These are phyloP conservation scores for Fusarium sacchari DNA, from an alignment of 2,329 filamentous ascomycete species.

Conservation along the genomic window DNA sequence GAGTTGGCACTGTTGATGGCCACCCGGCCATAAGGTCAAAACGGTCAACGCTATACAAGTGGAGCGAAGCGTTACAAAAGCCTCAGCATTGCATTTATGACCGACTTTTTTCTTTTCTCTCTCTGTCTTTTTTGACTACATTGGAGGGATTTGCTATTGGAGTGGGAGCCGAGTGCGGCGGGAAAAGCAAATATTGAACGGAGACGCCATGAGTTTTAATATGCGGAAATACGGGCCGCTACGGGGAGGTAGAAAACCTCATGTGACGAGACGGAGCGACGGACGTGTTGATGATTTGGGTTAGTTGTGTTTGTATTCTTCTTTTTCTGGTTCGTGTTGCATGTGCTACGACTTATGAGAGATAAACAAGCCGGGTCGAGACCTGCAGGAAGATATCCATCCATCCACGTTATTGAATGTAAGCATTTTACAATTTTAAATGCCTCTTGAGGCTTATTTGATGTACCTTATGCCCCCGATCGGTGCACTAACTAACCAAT, in stretches of 20 bases:
- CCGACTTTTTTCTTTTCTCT: background rate
- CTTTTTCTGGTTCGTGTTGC: slow-evolving; percentile 31
- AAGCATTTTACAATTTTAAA: slow-evolving; percentile 5
- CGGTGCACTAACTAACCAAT: background rate
- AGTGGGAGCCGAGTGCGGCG: slow-evolving; percentile 4
- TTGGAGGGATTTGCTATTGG: slow-evolving; percentile 15
- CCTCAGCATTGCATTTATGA: slow-evolving; percentile 27
- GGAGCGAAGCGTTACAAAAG: slow-evolving; percentile 35
- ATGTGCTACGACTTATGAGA: slow-evolving; percentile 45
- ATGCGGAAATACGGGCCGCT: slow-evolving; percentile 12
- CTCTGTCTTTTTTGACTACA: background rate
- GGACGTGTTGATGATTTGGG: slow-evolving; percentile 22
- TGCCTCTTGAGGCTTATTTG: background rate
- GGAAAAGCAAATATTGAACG: slow-evolving; percentile 31
- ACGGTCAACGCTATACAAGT: slow-evolving; percentile 13
- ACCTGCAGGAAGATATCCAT: slow-evolving; percentile 44
- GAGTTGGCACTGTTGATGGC: slow-evolving; percentile 16
- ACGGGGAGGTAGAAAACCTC: slow-evolving; percentile 24
- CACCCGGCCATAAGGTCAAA: background rate
- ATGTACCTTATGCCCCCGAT: background rate
- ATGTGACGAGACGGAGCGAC: slow-evolving; percentile 6
- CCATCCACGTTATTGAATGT: slow-evolving; percentile 37
- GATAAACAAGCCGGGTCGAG: slow-evolving; percentile 41
- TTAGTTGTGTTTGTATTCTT: slow-evolving; percentile 30
- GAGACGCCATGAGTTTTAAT: slow-evolving; percentile 23